These are phyloP conservation scores for Heliocybe sulcata DNA, from an alignment of 1,284 basidiomycete genomes.

Conservation along the genomic window DNA sequence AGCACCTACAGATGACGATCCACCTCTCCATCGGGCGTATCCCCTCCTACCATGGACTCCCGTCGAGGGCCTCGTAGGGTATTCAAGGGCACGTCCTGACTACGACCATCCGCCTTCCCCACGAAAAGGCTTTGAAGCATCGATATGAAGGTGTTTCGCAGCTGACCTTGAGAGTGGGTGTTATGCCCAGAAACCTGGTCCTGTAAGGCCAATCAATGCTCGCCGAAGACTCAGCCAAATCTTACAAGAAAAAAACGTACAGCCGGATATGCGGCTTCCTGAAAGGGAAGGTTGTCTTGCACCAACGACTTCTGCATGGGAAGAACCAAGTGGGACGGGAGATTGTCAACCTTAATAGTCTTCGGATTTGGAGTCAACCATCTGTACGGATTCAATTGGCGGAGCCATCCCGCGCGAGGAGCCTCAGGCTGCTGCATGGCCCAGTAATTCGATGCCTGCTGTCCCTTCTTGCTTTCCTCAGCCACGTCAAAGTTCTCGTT, in stretches of 20 bases:
- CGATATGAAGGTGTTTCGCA: slow-evolving; percentile 41
- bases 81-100: slow-evolving; percentile 56
- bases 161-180: neutral
- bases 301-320: slow-evolving; percentile 74
- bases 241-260: neutral
- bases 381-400: slow-evolving; percentile 83
- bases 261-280: neutral
- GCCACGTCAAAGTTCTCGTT: slow-evolving; percentile 96
- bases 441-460: slow-evolving; percentile 72
- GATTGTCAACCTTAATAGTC: slow-evolving; percentile 60
- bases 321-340: slow-evolving; percentile 67
- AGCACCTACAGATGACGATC: slow-evolving; percentile 61
- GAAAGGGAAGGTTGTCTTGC: slow-evolving; percentile 33
- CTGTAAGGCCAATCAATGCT: neutral
- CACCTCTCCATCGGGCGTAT: slow-evolving; percentile 51
- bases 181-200: neutral
- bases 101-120: slow-evolving; percentile 46
- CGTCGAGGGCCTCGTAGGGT: slow-evolving; percentile 40
- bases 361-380: slow-evolving; percentile 74
- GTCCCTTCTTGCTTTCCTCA: slow-evolving; percentile 83
- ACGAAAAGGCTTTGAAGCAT: slow-evolving; percentile 61
- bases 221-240: neutral
- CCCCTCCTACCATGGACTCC: slow-evolving; percentile 32
- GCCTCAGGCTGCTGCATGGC: slow-evolving; percentile 46
- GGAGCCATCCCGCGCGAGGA: slow-evolving; percentile 62